Evolutionary conservation across 169 alveolate genomes (phyloP).

Genomic region (Plasmodium malariae): DNA sequence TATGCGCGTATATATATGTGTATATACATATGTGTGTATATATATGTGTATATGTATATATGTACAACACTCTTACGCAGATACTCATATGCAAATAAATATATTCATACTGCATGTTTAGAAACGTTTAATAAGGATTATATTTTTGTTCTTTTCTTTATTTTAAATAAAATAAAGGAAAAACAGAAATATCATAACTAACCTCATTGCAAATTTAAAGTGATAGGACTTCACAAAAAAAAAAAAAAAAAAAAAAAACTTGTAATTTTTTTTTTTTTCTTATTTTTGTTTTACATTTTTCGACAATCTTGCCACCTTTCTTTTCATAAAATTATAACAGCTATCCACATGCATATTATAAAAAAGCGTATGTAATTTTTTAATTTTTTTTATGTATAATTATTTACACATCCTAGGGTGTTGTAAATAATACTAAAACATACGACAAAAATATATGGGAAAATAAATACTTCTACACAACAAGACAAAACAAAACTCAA

Average conservation of each 20-base stretch:
- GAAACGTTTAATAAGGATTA: constrained; percentile 43
- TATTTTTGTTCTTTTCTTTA: constrained; percentile 31
- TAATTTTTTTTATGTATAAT: background rate
- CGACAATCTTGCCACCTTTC: constrained; percentile 58
- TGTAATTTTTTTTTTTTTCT: constrained; percentile 4
- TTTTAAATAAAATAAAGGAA: constrained; percentile 26
- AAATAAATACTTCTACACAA: background rate
- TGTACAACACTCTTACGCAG: background rate
- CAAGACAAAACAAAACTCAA: background rate
- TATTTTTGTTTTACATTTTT: constrained; percentile 10
- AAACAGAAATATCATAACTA: constrained; percentile 62
- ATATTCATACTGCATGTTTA: background rate
- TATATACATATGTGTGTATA: background rate
- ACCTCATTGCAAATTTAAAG: constrained; percentile 79
- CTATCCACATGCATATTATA: constrained; percentile 49
- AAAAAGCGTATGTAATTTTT: constrained; percentile 6
- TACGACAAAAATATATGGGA: background rate
- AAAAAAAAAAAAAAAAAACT: background rate
- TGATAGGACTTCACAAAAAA: constrained; percentile 68
- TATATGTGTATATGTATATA: background rate
- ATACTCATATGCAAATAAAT: background rate
- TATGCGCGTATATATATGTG: background rate
- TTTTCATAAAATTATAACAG: constrained; percentile 15
- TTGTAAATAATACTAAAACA: constrained; percentile 3
- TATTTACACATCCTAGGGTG: background rate